These are phyloP conservation scores for Globisporangium uncinulatum DNA, from an alignment of 352 stramenopile species.

Conservation along the genomic window DNA sequence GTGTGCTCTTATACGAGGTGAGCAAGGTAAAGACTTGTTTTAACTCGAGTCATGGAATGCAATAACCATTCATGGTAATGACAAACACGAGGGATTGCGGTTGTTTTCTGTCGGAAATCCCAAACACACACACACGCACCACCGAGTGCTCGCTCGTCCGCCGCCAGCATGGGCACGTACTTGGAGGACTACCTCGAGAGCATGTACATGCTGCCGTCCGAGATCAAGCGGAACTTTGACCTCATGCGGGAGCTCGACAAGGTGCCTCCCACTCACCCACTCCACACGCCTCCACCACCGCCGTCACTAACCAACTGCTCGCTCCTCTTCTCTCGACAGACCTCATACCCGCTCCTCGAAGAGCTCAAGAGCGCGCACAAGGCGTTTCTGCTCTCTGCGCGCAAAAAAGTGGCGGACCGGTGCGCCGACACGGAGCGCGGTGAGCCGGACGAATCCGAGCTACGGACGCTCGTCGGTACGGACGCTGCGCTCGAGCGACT, in stretches of 20 bases:
- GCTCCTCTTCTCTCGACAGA: conserved; percentile 22
- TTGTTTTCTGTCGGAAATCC: too few species aligned
- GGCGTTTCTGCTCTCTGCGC: conserved; percentile 49
- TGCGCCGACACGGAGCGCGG: conserved; percentile 35
- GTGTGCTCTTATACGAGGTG: too few species aligned
- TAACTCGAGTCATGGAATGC: too few species aligned
- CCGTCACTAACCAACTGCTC: background rate
- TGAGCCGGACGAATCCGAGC: conserved; percentile 59
- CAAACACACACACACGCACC: background rate
- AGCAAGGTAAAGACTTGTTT: too few species aligned
- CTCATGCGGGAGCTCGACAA: conserved; percentile 87
- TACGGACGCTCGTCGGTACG: conserved; percentile 57
- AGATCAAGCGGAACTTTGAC: conserved; percentile 89
- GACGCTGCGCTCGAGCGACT: conserved; percentile 43
- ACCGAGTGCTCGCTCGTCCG: too few species aligned
- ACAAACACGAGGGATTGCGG: too few species aligned
- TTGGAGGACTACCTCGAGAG: conserved; percentile 85
- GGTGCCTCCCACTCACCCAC: conserved; percentile 21
- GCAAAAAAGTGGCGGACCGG: conserved; percentile 58
- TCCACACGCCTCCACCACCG: background rate
- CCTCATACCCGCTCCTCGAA: conserved; percentile 72
- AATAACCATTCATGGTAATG: too few species aligned
- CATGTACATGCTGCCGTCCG: conserved; percentile 87
- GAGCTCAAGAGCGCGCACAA: conserved; percentile 63
- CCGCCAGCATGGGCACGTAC: conserved; percentile 70